Evolutionary conservation across 495 filamentous ascomycete genomes (phyloP).

Genomic region (Trichoderma virens): DNA sequence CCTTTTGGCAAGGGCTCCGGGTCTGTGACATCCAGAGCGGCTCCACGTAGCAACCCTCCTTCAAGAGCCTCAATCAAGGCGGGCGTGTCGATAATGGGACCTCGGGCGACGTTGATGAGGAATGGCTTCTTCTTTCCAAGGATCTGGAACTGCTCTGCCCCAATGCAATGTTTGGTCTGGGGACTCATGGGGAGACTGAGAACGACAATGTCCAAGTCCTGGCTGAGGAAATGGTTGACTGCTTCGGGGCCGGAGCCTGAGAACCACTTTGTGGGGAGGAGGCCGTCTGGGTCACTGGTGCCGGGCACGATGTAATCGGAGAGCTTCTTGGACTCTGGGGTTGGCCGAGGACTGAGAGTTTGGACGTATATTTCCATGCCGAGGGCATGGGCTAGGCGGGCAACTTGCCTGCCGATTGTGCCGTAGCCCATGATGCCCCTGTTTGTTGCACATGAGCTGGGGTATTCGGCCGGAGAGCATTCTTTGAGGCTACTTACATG

Average conservation of each 20-base stretch:
- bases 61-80: constrained; percentile 59
- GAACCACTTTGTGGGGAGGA: constrained; percentile 65
- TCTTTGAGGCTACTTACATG: too few species aligned
- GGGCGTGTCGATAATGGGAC: constrained; percentile 60
- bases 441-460: not conserved
- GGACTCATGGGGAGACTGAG: constrained; percentile 59
- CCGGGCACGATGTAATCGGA: constrained; percentile 61
- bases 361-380: constrained; percentile 80
- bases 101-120: constrained; percentile 68
- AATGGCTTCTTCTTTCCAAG: constrained; percentile 50
- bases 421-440: constrained; percentile 36
- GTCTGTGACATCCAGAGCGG: constrained; percentile 80
- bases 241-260: constrained; percentile 53
- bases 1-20: constrained; percentile 71
- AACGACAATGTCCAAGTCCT: constrained; percentile 70
- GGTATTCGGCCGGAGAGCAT: too few species aligned
- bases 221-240: constrained; percentile 56
- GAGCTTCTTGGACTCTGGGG: constrained; percentile 50
- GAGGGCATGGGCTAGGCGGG: constrained; percentile 57
- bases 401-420: constrained; percentile 59
- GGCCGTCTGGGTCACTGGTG: constrained; percentile 69
- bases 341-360: constrained; percentile 56
- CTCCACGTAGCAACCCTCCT: constrained; percentile 52
- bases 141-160: constrained; percentile 57
- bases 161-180: constrained; percentile 55